phyloP scores from a whole-genome alignment of 805 yeast species.

The Lipomyces spencermartinsiae region DNA sequence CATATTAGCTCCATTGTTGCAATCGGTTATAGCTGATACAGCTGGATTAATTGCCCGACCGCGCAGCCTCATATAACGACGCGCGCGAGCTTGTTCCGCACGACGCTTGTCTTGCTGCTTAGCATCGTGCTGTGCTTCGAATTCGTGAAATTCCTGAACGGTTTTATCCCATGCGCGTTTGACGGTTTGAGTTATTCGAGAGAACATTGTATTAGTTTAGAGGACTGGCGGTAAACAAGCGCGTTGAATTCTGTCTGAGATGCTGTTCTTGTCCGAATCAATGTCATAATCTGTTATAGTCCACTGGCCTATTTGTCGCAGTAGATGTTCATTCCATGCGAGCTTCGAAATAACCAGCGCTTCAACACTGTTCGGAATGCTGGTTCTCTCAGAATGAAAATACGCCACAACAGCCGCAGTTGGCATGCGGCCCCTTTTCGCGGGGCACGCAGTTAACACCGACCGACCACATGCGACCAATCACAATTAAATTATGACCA shows the following conservation, averaged over 20 bases:
- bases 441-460: too few relatives aligned
- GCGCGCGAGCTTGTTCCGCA: not conserved
- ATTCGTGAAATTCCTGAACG: constrained; percentile 30
- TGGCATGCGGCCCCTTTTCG: too few relatives aligned
- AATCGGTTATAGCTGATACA: not conserved
- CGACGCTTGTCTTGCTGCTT: not conserved
- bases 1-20: not conserved
- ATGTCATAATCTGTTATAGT: not conserved
- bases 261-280: not conserved
- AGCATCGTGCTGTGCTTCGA: constrained; percentile 19
- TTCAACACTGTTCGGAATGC: too few relatives aligned
- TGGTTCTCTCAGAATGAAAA: too few relatives aligned
- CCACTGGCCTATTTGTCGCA: not conserved
- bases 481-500: too few relatives aligned
- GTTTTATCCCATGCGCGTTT: constrained; percentile 32
- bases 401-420: too few relatives aligned
- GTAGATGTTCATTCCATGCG: not conserved
- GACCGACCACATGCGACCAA: too few relatives aligned
- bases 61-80: not conserved
- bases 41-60: not conserved
- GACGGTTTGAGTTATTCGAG: constrained; percentile 16
- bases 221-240: not conserved
- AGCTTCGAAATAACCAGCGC: too few relatives aligned
- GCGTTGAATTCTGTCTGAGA: not conserved
- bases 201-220: constrained; percentile 19